phyloP scores from a whole-genome alignment of 2,329 filamentous ascomycete genomes.

The Aspergillus ochraceus region DNA sequence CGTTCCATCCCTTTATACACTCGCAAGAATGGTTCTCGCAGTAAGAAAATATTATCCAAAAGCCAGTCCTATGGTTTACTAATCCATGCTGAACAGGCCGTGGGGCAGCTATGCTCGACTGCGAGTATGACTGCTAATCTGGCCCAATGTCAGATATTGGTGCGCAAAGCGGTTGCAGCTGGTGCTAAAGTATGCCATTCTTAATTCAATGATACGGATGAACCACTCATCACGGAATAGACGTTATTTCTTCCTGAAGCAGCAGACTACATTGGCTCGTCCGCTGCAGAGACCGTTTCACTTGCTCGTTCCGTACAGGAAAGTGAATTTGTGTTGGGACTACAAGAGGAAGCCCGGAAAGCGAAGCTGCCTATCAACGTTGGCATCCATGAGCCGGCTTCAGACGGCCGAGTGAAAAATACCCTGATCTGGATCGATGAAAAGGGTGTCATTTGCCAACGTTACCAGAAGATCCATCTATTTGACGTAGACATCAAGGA shows the following conservation, averaged over 20 bases:
- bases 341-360: slow-evolving; percentile 66
- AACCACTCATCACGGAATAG: slow-evolving; percentile 38
- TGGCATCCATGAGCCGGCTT: slow-evolving; percentile 76
- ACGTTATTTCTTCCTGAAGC: slow-evolving; percentile 91
- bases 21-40: slow-evolving; percentile 27
- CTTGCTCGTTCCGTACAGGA: slow-evolving; percentile 67
- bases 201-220: not conserved
- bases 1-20: not conserved
- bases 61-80: slow-evolving; percentile 11
- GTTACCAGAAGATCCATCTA: slow-evolving; percentile 87
- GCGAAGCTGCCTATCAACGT: slow-evolving; percentile 74
- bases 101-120: slow-evolving; percentile 88
- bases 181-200: slow-evolving; percentile 67
- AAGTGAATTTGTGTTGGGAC: slow-evolving; percentile 74
- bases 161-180: slow-evolving; percentile 69
- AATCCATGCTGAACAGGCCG: slow-evolving; percentile 57
- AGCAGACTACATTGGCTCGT: slow-evolving; percentile 78
- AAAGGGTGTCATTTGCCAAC: slow-evolving; percentile 57
- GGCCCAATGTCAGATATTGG: slow-evolving; percentile 69
- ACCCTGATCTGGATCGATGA: slow-evolving; percentile 67
- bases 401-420: slow-evolving; percentile 58
- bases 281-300: slow-evolving; percentile 65
- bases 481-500: slow-evolving; percentile 70
- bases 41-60: slow-evolving; percentile 15
- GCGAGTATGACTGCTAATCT: slow-evolving; percentile 76